Evolutionary conservation across 805 yeast genomes (phyloP), one percentile per base, ranked within the genome.

Genomic region (Candida palmyrensis): DNA sequence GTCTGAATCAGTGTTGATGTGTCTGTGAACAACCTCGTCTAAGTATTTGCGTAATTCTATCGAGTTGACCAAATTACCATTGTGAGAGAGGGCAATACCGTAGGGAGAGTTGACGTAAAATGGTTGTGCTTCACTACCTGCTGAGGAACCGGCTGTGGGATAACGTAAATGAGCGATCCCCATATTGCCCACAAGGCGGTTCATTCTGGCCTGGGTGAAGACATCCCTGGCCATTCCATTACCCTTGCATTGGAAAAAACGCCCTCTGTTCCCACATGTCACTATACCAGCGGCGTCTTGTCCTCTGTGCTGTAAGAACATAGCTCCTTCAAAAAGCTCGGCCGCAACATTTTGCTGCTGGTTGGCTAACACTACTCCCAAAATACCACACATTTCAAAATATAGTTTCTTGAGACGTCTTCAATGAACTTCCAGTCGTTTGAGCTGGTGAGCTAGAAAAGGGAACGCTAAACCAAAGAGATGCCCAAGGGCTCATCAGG

Each of bases 271-370:
- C 35, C 96, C 97, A 57, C 96, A 87, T 6, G 98, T 92, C 16
- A 87, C 92, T 35, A 92, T 90, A 43, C 98, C 98, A n/a, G 97
- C 96, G 8, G 98, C 98, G 58, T 92, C 98, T 66, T 92, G 98
- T 29, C 98, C 98, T 54, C 98, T 76, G 55, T 92, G 98, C 57
- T 92, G 98, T 41, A 92, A 68, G 57, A 82, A 90, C 65, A 88
- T 77, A 42, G 90, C 82, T 5, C 96, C 96, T 56, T 92, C 98
- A 36, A 87, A 79, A 28, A 92, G 69, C 52, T 89, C 97, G 4
- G 95, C 79, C 9, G 96, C 95, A 30, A 84, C 96, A 37, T 75
- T 72, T 30, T 70, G 71, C 16, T 68, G 57, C 45, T 78, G 83
- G 57, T 87, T 83, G 9, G 95, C 85, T 37, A 86, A 70, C 27